Percentiles rank a stretch among this genome's conserved stretches.
phyloP scores from a whole-genome alignment of 208 protist genomes.

The Phytomonas francai region DNA sequence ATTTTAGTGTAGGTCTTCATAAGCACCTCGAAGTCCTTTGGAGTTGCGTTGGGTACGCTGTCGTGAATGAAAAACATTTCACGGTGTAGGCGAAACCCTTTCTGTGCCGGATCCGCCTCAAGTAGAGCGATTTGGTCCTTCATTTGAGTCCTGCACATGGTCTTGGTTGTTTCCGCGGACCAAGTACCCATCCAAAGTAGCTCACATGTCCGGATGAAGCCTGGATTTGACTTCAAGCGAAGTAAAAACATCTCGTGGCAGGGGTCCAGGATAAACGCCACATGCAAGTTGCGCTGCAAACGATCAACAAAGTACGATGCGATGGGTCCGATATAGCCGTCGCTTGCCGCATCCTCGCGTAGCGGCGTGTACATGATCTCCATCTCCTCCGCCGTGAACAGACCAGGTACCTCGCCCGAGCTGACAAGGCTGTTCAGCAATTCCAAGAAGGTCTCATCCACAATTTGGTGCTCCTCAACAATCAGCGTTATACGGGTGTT shows the following conservation, averaged over 20 bases:
- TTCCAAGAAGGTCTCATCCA: conserved; percentile 95
- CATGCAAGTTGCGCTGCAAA: conserved; percentile 88
- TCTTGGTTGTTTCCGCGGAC: conserved; percentile 74
- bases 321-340: conserved; percentile 79
- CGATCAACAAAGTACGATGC: conserved; percentile 82
- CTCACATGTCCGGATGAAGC: conserved; percentile 89
- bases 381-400: conserved; percentile 96
- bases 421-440: conserved; percentile 62
- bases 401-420: conserved; percentile 86
- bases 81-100: conserved; percentile 73
- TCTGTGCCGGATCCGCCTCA: conserved; percentile 51
- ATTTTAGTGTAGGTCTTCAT: conserved; percentile 81
- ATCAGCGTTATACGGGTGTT: conserved; percentile 88
- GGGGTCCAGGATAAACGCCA: conserved; percentile 93
- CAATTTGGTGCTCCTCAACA: conserved; percentile 94
- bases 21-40: conserved; percentile 79
- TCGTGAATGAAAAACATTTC: conserved; percentile 87
- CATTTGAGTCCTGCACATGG: conserved; percentile 78
- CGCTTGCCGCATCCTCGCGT: conserved; percentile 78
- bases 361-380: conserved; percentile 90
- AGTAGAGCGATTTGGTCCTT: conserved; percentile 60
- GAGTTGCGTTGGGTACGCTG: conserved; percentile 37
- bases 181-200: conserved; percentile 94
- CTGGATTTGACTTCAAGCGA: conserved; percentile 92
- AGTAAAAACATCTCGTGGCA: conserved; percentile 80